A percentile compares a stretch with the other conserved stretches of the same genome.
Conservation (phyloP, 352 stramenopile species). For the Phytophthora ramorum region DNA sequence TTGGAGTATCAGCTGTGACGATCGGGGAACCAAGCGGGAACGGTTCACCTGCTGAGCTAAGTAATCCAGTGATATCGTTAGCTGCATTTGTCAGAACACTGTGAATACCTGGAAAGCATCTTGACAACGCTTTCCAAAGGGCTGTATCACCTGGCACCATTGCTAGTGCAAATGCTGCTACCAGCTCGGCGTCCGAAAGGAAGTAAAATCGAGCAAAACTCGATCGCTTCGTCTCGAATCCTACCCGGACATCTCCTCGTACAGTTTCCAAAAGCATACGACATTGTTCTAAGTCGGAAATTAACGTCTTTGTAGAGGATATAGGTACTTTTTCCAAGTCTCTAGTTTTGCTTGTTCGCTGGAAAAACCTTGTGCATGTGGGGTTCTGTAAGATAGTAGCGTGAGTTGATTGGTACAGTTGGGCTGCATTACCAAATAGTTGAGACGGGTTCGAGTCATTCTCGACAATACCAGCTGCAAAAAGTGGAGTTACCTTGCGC, state of each 20-base stretch:
- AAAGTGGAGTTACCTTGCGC: constrained; percentile 57
- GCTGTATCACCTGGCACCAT: constrained; percentile 21
- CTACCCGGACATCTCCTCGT: constrained; percentile 46
- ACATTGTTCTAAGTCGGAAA: constrained; percentile 47
- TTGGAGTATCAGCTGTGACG: constrained; percentile 39
- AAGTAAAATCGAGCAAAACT: constrained; percentile 79
- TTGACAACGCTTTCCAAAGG: constrained; percentile 52
- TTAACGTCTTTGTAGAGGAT: constrained; percentile 19
- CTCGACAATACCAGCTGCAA: constrained; percentile 59
- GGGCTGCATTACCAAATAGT: constrained; percentile 51
- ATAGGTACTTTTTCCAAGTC: background rate
- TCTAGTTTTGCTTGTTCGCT: constrained; percentile 3
- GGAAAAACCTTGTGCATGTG: constrained; percentile 46
- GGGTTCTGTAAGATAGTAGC: constrained; percentile 35
- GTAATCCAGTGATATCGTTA: constrained; percentile 63
- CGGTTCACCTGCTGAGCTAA: constrained; percentile 59
- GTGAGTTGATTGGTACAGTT: constrained; percentile 45
- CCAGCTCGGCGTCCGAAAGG: constrained; percentile 66
- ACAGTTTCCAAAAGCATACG: constrained; percentile 53
- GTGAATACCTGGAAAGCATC: constrained; percentile 71
- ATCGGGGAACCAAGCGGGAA: constrained; percentile 70
- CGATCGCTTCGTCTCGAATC: constrained; percentile 57
- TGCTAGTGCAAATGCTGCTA: constrained; percentile 45
- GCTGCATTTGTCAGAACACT: constrained; percentile 50
- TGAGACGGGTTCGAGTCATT: constrained; percentile 46